Base-by-base conservation (phyloP, 2,329 filamentous ascomycete species). In the Calonectria pseudoturangicola region DNA sequence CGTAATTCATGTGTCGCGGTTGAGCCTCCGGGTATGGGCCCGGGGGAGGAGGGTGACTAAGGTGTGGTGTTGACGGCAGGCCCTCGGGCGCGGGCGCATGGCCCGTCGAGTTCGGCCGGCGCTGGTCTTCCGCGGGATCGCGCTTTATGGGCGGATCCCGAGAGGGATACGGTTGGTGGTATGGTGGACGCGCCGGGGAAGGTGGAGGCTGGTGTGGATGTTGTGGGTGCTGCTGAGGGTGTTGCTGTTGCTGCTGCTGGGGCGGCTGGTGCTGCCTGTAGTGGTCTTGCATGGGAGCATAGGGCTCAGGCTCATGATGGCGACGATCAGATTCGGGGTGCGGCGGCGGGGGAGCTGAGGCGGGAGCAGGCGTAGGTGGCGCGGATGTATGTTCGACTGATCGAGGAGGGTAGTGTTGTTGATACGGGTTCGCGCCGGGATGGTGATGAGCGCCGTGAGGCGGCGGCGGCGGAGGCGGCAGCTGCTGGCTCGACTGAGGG, bases 71-170 rank as follows among this genome's bases (percentile, higher is more conserved):
- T 64, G 82, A 83, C 54, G 81, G 78, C 50, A 82, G 74, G 51
- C 77, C 76, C 47, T 85, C 84, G 47, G 82, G 82, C 74, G 82
- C 82, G 60, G 82, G 82, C 74, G 82, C 82, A 83, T 85, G 86
- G 71, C 87, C 87, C 41, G 87, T 89, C 69, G 89, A 90, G 79
- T 85, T 88, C n/a, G 88, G 87, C 68, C 89, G 85, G 73, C 88
- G 87, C 74, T 87, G 81, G 71, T 90, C 88, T 72, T 90, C 88
- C 72, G 82, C 83, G 48, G 87, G 84, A 73, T 92, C 90, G 76
- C 89, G 85, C 83, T 92, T 92, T 82, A 92, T 87, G 77, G 87
- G 83, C 62, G 88, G 84, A 33, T 92, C 89, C 80, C 88, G 84
- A 13, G 85, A 81, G 72, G 85, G 79, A 78, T 88, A 90, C 15